A percentile compares a stretch with the other conserved stretches of the same genome.
These are phyloP conservation scores for Tolypocladium inflatum DNA, from an alignment of 2,329 filamentous ascomycete genomes.

Conservation along the genomic window DNA sequence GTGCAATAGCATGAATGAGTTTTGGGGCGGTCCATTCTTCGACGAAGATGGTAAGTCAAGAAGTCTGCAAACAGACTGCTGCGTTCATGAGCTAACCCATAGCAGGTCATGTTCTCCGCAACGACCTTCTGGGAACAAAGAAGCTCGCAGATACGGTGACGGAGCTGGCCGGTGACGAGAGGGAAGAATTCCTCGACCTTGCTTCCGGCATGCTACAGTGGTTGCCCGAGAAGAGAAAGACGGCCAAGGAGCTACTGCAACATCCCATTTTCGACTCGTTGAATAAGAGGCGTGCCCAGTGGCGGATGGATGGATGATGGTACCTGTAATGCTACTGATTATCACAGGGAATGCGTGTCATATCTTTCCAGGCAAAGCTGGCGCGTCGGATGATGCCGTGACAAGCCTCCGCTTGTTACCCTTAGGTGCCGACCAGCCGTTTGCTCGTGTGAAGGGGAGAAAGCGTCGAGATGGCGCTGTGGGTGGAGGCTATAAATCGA, in stretches of 20 bases:
- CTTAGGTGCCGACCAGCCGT: no score
- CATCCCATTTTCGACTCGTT: slow-evolving; percentile 11
- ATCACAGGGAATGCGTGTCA: no score
- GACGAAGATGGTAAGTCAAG: slow-evolving; percentile 4
- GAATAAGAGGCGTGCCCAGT: not conserved
- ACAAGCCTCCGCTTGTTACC: no score
- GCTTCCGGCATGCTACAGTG: slow-evolving; percentile 14
- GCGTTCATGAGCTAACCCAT: not conserved
- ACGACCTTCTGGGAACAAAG: slow-evolving; percentile 4
- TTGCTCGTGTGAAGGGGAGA: no score
- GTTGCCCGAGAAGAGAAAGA: slow-evolving; percentile 14
- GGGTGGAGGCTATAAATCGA: no score
- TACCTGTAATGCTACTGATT: no score
- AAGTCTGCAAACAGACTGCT: not conserved
- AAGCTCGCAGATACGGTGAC: slow-evolving; percentile 9
- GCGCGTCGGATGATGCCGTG: no score
- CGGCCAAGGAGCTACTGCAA: slow-evolving; percentile 11
- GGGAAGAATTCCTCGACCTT: slow-evolving; percentile 12
- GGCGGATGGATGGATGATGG: not conserved
- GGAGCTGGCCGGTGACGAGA: slow-evolving; percentile 10
- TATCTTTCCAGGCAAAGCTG: no score
- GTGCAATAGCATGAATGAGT: slow-evolving; percentile 12
- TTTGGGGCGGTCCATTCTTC: slow-evolving; percentile 12
- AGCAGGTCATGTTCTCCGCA: slow-evolving; percentile 4
- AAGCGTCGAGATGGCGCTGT: no score